A percentile compares a stretch with the other conserved stretches of the same genome.
Evolutionary conservation across 768 basidiomycete species (phyloP).

Genomic region (Kwoniella europaea): DNA sequence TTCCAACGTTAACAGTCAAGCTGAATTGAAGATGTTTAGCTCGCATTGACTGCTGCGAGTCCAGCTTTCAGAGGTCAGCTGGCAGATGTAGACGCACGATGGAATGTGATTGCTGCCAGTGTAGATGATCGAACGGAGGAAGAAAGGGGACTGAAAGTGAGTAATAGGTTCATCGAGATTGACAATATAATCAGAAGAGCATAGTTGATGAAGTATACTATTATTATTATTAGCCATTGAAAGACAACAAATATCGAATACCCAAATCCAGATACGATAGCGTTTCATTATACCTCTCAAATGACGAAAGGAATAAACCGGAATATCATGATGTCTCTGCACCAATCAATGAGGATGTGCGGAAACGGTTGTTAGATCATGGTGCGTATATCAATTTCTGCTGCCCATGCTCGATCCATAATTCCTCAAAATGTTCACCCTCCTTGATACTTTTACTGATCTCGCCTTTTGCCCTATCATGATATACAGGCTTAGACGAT

Average conservation of each 20-base stretch:
- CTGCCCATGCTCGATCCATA: too few relatives aligned
- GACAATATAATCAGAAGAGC: background rate
- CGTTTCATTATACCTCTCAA: slow-evolving; percentile 90
- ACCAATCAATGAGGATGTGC: slow-evolving; percentile 77
- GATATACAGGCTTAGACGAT: slow-evolving; percentile 74
- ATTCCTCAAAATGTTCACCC: background rate
- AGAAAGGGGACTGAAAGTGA: slow-evolving; percentile 84
- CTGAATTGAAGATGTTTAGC: slow-evolving; percentile 60
- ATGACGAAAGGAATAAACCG: slow-evolving; percentile 81
- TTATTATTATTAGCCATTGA: slow-evolving; percentile 65
- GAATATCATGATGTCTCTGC: slow-evolving; percentile 90
- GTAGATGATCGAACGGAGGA: slow-evolving; percentile 96
- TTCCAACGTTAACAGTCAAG: background rate
- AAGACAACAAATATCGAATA: slow-evolving; percentile 74
- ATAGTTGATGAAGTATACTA: background rate
- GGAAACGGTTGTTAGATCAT: slow-evolving; percentile 72
- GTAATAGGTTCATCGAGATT: background rate
- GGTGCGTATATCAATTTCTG: slow-evolving; percentile 63
- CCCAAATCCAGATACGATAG: slow-evolving; percentile 98
- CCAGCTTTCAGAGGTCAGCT: slow-evolving; percentile 93
- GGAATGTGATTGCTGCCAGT: slow-evolving; percentile 98
- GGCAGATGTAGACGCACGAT: slow-evolving; percentile 95
- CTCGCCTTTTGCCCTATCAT: background rate
- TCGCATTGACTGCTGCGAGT: slow-evolving; percentile 92
- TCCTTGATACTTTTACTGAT: background rate